Percentiles rank a stretch among this genome's conserved stretches.
phyloP scores from a whole-genome alignment of 805 yeast genomes.

The Brettanomyces bruxellensis region DNA sequence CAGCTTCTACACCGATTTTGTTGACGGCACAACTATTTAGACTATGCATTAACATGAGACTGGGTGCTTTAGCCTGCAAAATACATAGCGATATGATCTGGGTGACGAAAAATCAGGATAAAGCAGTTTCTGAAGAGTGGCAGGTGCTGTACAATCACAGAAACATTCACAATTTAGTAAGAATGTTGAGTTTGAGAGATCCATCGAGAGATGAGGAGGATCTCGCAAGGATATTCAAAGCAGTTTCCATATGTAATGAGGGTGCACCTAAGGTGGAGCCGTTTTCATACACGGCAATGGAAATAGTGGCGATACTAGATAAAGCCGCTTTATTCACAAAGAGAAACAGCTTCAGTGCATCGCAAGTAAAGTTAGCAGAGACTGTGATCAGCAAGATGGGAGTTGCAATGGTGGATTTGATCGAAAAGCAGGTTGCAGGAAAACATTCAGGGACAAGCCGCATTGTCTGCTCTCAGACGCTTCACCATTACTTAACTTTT shows the following conservation, averaged over 20 bases:
- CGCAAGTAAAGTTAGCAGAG: slow-evolving; percentile 3
- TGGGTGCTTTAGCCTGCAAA: neutral
- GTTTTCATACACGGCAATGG: neutral
- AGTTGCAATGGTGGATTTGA: neutral
- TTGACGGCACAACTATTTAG: neutral
- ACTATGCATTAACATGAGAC: neutral
- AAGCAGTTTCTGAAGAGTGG: too few species aligned
- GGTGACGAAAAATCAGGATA: neutral
- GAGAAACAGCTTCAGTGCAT: neutral
- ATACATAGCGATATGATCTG: neutral
- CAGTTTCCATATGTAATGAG: neutral
- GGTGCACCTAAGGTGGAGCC: neutral
- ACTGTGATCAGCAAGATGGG: slow-evolving; percentile 12
- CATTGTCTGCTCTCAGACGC: slow-evolving; percentile 1
- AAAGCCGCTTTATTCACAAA: slow-evolving; percentile 4
- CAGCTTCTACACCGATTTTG: neutral
- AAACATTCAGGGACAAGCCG: too few species aligned
- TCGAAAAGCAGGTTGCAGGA: too few species aligned
- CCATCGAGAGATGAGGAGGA: neutral
- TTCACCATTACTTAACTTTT: slow-evolving; percentile 19
- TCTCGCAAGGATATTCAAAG: neutral
- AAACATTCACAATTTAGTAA: neutral
- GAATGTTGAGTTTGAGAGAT: neutral
- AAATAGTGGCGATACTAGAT: slow-evolving; percentile 7
- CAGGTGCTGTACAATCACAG: neutral